Conservation (phyloP, 805 yeast genomes). For the Saccharomycopsis schoenii region DNA sequence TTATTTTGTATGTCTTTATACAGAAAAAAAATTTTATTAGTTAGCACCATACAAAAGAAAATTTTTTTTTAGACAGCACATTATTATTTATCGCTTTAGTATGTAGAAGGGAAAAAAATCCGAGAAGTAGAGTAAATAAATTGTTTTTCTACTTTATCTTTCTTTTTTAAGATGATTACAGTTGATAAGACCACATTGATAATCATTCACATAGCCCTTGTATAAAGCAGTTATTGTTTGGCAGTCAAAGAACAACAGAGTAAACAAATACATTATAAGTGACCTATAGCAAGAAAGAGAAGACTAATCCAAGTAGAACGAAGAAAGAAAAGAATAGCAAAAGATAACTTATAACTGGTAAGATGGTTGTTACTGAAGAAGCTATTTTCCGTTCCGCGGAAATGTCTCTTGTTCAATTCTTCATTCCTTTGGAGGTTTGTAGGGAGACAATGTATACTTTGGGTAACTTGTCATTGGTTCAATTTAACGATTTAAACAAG, state of each 20-base stretch:
- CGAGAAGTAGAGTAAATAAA: neutral
- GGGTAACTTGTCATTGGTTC: constrained; percentile 34
- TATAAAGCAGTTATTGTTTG: neutral
- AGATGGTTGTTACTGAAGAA: constrained; percentile 8
- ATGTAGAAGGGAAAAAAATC: neutral
- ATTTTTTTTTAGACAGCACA: neutral
- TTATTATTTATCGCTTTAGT: neutral
- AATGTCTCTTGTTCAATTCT: constrained; percentile 39
- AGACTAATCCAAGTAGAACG: neutral
- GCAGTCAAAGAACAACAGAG: neutral
- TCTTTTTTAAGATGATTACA: too few species aligned
- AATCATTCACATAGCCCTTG: neutral
- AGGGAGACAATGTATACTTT: constrained; percentile 35
- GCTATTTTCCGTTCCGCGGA: constrained; percentile 33
- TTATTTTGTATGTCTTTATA: neutral
- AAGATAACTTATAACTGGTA: neutral
- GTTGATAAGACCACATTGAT: too few species aligned
- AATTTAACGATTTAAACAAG: constrained; percentile 35
- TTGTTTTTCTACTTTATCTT: too few species aligned
- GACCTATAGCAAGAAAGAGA: neutral
- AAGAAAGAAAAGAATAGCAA: neutral
- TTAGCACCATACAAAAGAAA: neutral
- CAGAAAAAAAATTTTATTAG: too few species aligned
- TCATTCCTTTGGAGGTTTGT: constrained; percentile 36
- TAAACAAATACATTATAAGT: too few species aligned